phyloP scores from a whole-genome alignment of 1,139 yeast species.

The Blastobotrys niveus region DNA sequence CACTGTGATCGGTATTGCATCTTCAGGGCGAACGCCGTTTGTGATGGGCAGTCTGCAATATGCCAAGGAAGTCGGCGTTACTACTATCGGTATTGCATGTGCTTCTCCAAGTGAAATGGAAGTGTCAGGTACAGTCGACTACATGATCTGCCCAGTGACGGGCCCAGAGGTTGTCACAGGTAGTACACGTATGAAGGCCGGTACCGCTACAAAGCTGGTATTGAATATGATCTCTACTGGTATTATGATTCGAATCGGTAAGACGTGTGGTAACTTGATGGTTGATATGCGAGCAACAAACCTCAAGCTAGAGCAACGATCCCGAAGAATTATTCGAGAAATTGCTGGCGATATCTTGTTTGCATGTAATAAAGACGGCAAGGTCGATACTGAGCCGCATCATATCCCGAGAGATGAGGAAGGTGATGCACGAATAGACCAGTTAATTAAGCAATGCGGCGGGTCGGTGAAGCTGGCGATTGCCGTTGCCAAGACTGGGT shows the following conservation, averaged over 20 bases:
- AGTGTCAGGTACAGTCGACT: slow-evolving; percentile 19
- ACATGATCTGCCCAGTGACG: slow-evolving; percentile 24
- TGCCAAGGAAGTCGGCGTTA: slow-evolving; percentile 22
- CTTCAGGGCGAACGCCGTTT: slow-evolving; percentile 31
- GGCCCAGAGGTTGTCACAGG: slow-evolving; percentile 30
- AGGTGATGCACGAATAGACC: slow-evolving; percentile 13
- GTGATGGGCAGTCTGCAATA: slow-evolving; percentile 24
- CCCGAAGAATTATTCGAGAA: slow-evolving; percentile 22
- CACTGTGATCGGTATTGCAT: slow-evolving; percentile 28
- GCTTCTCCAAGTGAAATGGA: slow-evolving; percentile 24
- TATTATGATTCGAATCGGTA: slow-evolving; percentile 27
- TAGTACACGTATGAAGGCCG: slow-evolving; percentile 29
- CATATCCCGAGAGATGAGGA: slow-evolving; percentile 1
- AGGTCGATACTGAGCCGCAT: slow-evolving; percentile 1
- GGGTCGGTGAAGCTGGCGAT: slow-evolving; percentile 25
- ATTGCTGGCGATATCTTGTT: slow-evolving; percentile 20
- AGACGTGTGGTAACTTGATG: slow-evolving; percentile 29
- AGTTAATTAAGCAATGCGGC: slow-evolving; percentile 13
- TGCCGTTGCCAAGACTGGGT: slow-evolving; percentile 26
- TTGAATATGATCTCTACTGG: slow-evolving; percentile 28
- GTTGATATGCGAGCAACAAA: slow-evolving; percentile 27
- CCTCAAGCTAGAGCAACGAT: slow-evolving; percentile 22
- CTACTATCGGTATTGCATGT: slow-evolving; percentile 27
- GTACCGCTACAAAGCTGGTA: slow-evolving; percentile 29
- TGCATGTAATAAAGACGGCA: slow-evolving; percentile 2